Conservation (phyloP, 768 basidiomycete genomes). For the Pholiota conissans region DNA sequence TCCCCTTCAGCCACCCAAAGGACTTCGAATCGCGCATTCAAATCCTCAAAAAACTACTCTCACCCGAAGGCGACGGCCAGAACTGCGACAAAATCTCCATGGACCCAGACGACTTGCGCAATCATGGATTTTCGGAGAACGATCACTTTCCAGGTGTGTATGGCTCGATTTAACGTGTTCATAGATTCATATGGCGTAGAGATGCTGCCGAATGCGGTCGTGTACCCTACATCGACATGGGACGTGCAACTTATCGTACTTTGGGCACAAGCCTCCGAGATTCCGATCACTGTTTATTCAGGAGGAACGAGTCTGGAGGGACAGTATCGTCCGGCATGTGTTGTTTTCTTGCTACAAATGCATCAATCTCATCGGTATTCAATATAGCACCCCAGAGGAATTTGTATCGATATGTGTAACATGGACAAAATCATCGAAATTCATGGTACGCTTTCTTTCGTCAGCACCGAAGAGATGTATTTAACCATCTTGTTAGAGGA, state of each 20-base stretch:
- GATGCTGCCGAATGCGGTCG: conserved; percentile 55
- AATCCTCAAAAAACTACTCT: too few relatives aligned
- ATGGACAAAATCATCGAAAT: conserved; percentile 83
- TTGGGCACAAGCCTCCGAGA: conserved; percentile 68
- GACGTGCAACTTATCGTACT: conserved; percentile 82
- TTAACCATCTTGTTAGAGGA: conserved; percentile 39
- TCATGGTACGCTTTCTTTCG: conserved; percentile 44
- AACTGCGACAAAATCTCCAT: conserved; percentile 41
- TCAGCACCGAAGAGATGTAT: not conserved
- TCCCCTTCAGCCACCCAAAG: too few relatives aligned
- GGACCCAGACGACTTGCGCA: conserved; percentile 47
- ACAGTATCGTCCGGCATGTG: conserved; percentile 62
- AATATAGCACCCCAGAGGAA: conserved; percentile 50
- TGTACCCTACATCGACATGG: conserved; percentile 68
- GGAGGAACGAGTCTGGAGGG: conserved; percentile 86
- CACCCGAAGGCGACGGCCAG: conserved; percentile 9
- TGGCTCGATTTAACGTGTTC: not conserved
- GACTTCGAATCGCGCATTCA: too few relatives aligned
- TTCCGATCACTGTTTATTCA: conserved; percentile 78
- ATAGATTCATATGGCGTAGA: conserved; percentile 24
- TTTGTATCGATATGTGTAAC: conserved; percentile 74
- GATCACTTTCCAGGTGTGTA: conserved; percentile 50
- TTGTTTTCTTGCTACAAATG: not conserved
- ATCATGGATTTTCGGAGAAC: conserved; percentile 56
- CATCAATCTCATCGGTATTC: not conserved